Evolutionary conservation across 306 rosid genomes (phyloP).

Genomic region (Senna siamea): DNA sequence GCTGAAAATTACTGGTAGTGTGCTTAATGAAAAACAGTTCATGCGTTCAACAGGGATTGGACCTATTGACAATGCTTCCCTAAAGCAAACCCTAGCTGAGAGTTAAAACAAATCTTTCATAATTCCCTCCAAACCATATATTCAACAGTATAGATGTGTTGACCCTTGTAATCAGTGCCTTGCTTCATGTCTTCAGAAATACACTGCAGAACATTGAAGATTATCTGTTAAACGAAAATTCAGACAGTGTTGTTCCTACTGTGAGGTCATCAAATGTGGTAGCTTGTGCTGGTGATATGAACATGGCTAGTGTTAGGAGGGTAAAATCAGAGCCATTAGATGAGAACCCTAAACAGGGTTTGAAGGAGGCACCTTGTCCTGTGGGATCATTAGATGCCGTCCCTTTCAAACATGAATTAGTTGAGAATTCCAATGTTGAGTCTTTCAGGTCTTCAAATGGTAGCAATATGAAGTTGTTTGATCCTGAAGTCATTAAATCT

Average conservation of each 20-base stretch:
- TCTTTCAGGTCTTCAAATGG: conserved; percentile 36
- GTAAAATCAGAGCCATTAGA: conserved; percentile 79
- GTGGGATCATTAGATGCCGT: conserved; percentile 45
- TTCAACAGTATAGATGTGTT: conserved; percentile 33
- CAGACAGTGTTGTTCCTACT: conserved; percentile 40
- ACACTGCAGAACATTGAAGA: conserved; percentile 39
- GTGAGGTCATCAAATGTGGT: conserved; percentile 32
- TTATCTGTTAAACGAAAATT: conserved; percentile 44
- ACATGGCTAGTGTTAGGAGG: conserved; percentile 46
- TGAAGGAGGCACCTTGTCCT: conserved; percentile 33
- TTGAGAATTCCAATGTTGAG: conserved; percentile 42
- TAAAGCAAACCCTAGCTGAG: conserved; percentile 34
- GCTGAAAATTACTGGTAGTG: conserved; percentile 28
- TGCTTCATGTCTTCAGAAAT: conserved; percentile 35
- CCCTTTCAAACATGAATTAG: conserved; percentile 47
- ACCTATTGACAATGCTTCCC: conserved; percentile 28
- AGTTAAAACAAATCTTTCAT: conserved; percentile 30
- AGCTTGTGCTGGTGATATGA: conserved; percentile 38
- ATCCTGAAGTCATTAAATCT: conserved; percentile 49
- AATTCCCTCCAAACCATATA: conserved; percentile 32
- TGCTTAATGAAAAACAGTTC: conserved; percentile 40
- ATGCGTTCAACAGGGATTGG: conserved; percentile 39
- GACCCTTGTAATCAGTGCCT: background rate
- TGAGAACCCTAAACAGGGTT: conserved; percentile 51
- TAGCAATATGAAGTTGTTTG: conserved; percentile 40